Percentiles rank a stretch among this genome's conserved stretches.
Conservation (phyloP, 2,329 filamentous ascomycete species). For the Coniochaeta hoffmannii region DNA sequence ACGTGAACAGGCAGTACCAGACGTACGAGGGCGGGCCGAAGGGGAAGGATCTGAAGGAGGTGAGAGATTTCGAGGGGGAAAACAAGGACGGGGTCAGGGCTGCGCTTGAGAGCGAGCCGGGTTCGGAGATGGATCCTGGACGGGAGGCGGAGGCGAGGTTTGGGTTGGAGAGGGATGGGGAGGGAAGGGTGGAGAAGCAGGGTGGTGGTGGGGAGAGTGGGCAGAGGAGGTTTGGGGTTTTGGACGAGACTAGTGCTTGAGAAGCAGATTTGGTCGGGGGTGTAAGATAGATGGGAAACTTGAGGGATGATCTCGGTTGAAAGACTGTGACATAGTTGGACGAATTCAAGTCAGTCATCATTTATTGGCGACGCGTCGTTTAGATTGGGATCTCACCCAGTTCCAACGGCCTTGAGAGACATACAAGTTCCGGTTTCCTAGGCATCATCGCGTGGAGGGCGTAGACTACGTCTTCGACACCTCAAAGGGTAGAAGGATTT, state of each 20-base stretch:
- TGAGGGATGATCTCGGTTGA: neutral
- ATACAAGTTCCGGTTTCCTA: neutral
- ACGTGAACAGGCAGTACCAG: slow-evolving; percentile 9
- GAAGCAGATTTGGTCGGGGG: neutral
- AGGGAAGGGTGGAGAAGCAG: neutral
- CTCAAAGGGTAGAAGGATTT: neutral
- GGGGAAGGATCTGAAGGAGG: slow-evolving; percentile 19
- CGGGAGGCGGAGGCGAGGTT: slow-evolving; percentile 9
- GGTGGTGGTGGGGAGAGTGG: too few relatives aligned
- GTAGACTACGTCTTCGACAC: neutral
- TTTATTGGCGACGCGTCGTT: too few relatives aligned
- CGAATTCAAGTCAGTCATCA: too few relatives aligned
- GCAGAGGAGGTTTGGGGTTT: neutral
- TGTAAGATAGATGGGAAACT: neutral
- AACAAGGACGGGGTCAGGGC: slow-evolving; percentile 11
- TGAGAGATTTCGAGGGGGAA: slow-evolving; percentile 11
- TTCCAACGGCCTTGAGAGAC: neutral
- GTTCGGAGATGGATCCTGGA: slow-evolving; percentile 15
- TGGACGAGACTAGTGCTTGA: slow-evolving; percentile 1
- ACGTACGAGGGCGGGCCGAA: slow-evolving; percentile 13
- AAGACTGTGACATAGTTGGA: neutral
- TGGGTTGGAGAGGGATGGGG: neutral
- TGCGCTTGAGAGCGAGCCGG: slow-evolving; percentile 16
- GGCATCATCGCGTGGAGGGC: neutral
- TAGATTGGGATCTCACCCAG: too few relatives aligned